phyloP scores from a whole-genome alignment of 1,284 basidiomycete species.

The Sporisorium exsertum region DNA sequence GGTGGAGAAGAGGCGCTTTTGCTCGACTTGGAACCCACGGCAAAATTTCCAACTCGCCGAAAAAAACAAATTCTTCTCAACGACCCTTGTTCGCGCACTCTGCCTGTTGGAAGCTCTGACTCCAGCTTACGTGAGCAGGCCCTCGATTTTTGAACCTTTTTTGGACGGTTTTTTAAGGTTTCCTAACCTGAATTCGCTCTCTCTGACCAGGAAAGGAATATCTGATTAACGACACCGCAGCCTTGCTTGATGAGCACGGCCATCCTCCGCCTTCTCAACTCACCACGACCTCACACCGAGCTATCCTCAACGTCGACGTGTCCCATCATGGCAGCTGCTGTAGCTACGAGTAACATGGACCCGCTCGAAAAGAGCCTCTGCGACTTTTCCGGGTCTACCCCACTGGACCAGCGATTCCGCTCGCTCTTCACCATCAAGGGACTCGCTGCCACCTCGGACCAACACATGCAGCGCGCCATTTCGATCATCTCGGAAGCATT shows the following conservation, averaged over 20 bases:
- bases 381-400: slow-evolving; percentile 75
- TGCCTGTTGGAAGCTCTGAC: slow-evolving; percentile 29
- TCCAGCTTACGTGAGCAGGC: slow-evolving; percentile 26
- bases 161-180: slow-evolving; percentile 16
- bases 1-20: slow-evolving; percentile 23
- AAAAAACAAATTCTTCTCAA: slow-evolving; percentile 36
- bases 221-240: slow-evolving; percentile 18
- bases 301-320: background rate
- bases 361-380: slow-evolving; percentile 56
- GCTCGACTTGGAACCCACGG: slow-evolving; percentile 3
- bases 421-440: slow-evolving; percentile 93
- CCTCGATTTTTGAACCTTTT: slow-evolving; percentile 9
- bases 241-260: background rate
- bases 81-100: slow-evolving; percentile 23
- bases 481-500: slow-evolving; percentile 88
- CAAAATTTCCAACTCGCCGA: slow-evolving; percentile 29
- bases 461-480: slow-evolving; percentile 74
- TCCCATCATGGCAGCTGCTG: slow-evolving; percentile 24
- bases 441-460: slow-evolving; percentile 71
- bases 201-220: background rate
- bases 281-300: background rate
- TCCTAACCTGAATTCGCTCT: background rate
- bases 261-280: background rate
- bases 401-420: slow-evolving; percentile 89
- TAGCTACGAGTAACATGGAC: slow-evolving; percentile 44